Base-by-base conservation (phyloP, 2,329 filamentous ascomycete genomes). In the Metarhizium humberi region DNA sequence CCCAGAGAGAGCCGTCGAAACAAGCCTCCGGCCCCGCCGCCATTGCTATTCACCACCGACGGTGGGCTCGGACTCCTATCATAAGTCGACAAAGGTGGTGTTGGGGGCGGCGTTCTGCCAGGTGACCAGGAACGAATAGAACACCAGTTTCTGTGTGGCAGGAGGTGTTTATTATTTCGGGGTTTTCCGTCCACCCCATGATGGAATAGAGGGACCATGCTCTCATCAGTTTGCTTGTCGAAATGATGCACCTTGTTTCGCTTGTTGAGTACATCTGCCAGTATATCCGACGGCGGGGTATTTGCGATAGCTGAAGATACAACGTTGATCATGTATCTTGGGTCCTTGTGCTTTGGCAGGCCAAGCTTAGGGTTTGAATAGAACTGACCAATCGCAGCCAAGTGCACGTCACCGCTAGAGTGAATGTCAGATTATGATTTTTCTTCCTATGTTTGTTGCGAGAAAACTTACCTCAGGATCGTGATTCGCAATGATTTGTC, bases 301-400 rank as follows among this genome's bases (percentile, higher is more conserved):
- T 99, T 96, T 63, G 88, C 92, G 66, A 99, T 97, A 13, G 92
- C 91, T 0, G 92, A 96, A 1, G 91, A 95, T 61, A 97, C 85
- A 57, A 99, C 75, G 64, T 99, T 99, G 4, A 91, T 89, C 87
- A 99, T 99, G 68, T 99, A 99, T 58, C 94, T 82, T 65, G 94
- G 92, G 68, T 99, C 94, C 61, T 85, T 85, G 71, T 97, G 90
- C 70, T 96, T 97, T 3, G 88, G 76, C 36, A 96, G 75, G 6
- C 73, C 73, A 25, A 92, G 77, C 69, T 90, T 94, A 14, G 90
- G 86, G 66, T 95, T 95, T 10, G 90, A 94, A 73, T 92, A 96
- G 72, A 99, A 97, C 62, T 96, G 92, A 2, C 94, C 94, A 43
- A 96, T 82, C 8, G 91, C 94, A 13, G 87, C 92, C 30, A 99